Conservation (phyloP, 2,329 filamentous ascomycete genomes). For the Alternaria panax region DNA sequence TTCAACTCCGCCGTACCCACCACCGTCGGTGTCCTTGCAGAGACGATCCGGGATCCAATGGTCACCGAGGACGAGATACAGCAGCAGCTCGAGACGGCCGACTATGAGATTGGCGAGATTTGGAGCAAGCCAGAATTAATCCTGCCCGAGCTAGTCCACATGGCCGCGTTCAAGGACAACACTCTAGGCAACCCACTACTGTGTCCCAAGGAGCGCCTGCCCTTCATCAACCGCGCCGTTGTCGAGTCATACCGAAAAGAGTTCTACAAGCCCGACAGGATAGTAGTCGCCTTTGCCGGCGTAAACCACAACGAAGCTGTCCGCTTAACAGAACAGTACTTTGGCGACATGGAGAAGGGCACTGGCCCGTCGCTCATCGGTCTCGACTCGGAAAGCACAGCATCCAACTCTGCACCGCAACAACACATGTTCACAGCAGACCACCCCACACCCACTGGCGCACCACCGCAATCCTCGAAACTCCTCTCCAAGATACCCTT, state of each 20-base stretch:
- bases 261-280: constrained; percentile 89
- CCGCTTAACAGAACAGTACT: constrained; percentile 79
- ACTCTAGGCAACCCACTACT: constrained; percentile 92
- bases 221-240: constrained; percentile 73
- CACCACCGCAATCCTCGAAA: constrained; percentile 64
- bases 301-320: constrained; percentile 84
- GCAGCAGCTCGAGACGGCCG: constrained; percentile 86
- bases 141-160: constrained; percentile 91
- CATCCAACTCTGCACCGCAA: constrained; percentile 33
- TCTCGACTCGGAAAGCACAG: constrained; percentile 33
- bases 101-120: constrained; percentile 96
- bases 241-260: constrained; percentile 80
- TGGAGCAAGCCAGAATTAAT: constrained; percentile 98
- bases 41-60: constrained; percentile 86
- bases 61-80: constrained; percentile 87
- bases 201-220: constrained; percentile 84
- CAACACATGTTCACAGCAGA: constrained; percentile 57
- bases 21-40: constrained; percentile 83
- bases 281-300: constrained; percentile 94
- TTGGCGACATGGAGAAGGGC: constrained; percentile 82
- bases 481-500: constrained; percentile 86
- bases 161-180: constrained; percentile 94
- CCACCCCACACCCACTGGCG: constrained; percentile 46
- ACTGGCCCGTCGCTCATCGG: constrained; percentile 54
- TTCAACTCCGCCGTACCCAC: constrained; percentile 92